Conservation (phyloP, 2,329 filamentous ascomycete genomes). For the Colletotrichum scovillei region DNA sequence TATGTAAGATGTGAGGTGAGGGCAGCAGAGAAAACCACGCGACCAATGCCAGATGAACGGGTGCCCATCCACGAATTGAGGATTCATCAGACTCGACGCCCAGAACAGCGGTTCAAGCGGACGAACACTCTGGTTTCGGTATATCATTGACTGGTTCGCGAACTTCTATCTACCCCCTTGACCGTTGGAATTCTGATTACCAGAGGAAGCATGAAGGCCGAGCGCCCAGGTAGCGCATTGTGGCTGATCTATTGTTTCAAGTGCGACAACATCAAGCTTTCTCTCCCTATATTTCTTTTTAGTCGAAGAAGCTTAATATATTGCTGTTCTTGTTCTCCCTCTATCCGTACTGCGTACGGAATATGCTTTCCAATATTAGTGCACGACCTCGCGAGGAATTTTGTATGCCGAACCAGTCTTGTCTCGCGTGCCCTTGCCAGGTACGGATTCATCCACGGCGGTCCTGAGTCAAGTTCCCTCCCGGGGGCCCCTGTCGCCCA, state of each 20-base stretch:
- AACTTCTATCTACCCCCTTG: background rate
- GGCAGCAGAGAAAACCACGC: background rate
- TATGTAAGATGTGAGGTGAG: background rate
- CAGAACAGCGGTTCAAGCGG: too few relatives aligned
- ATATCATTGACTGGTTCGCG: background rate
- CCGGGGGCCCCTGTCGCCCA: background rate
- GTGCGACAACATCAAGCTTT: conserved; percentile 15
- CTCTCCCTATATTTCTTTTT: background rate
- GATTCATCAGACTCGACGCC: too few relatives aligned
- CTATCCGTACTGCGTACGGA: too few relatives aligned
- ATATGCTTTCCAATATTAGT: background rate
- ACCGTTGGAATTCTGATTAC: background rate
- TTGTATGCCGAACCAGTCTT: too few relatives aligned
- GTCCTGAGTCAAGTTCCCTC: background rate
- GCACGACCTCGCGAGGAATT: background rate
- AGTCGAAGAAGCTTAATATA: conserved; percentile 12
- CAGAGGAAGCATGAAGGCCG: background rate
- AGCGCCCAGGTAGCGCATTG: background rate
- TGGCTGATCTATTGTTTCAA: conserved; percentile 26
- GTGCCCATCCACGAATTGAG: background rate
- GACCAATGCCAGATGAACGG: background rate
- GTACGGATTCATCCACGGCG: background rate
- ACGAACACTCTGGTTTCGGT: too few relatives aligned
- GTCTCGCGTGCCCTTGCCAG: background rate
- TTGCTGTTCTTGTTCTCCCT: background rate